Percentiles rank a stretch among this genome's conserved stretches.
phyloP scores from a whole-genome alignment of 176 grass and related monocot species.

The Alopecurus myosuroides region DNA sequence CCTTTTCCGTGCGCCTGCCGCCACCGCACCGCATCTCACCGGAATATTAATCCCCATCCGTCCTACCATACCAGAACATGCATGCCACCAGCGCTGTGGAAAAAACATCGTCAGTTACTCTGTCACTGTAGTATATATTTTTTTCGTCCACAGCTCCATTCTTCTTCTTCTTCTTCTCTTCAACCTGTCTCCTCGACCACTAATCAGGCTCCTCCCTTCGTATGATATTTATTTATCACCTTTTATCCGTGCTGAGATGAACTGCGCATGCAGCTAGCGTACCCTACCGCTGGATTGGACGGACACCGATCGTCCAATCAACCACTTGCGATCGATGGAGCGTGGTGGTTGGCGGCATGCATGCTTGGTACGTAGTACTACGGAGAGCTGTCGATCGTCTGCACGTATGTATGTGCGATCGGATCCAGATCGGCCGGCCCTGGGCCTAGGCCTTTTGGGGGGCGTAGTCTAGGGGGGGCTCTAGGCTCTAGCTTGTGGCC shows the following conservation, averaged over 20 bases:
- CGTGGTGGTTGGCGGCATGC: too few species aligned
- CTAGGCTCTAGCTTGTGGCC: neutral
- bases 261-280: too few species aligned
- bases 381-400: neutral
- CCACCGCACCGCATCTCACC: neutral
- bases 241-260: too few species aligned
- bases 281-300: too few species aligned
- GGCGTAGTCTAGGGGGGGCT: neutral
- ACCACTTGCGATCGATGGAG: too few species aligned
- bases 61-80: neutral
- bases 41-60: constrained; percentile 12
- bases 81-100: neutral
- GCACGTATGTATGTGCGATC: neutral
- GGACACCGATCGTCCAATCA: too few species aligned
- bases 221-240: too few species aligned
- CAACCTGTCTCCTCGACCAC: too few species aligned
- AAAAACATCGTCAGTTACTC: neutral
- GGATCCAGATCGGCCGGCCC: neutral
- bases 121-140: neutral
- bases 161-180: neutral
- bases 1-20: constrained; percentile 44
- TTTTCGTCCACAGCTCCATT: neutral
- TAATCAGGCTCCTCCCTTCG: neutral
- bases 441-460: neutral
- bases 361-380: neutral